Conservation (phyloP, 2,329 filamentous ascomycete species). For the Paracoccidioides lutzii region DNA sequence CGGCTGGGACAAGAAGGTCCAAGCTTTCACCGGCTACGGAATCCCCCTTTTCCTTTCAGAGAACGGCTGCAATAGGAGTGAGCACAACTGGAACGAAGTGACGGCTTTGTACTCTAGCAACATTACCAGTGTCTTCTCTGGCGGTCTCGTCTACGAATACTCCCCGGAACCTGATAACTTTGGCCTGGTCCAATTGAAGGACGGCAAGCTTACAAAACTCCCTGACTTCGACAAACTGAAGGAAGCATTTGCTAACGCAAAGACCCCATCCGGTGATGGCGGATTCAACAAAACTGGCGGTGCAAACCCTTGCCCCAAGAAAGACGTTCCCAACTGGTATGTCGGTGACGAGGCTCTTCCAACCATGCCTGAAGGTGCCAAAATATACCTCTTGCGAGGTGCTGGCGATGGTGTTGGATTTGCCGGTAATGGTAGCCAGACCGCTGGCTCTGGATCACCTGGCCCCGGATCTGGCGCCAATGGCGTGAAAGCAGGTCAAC, state of each 20-base stretch:
- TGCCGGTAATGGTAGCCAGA: constrained; percentile 42
- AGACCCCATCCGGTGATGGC: constrained; percentile 43
- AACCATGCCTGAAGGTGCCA: constrained; percentile 42
- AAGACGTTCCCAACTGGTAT: constrained; percentile 43
- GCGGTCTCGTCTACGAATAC: constrained; percentile 94
- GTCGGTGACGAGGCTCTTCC: constrained; percentile 38
- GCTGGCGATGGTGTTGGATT: constrained; percentile 47
- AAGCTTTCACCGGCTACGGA: constrained; percentile 75
- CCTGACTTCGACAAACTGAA: constrained; percentile 50
- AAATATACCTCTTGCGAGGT: constrained; percentile 45
- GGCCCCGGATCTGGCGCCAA: constrained; percentile 27
- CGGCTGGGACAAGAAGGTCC: constrained; percentile 79
- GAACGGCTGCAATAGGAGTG: constrained; percentile 78
- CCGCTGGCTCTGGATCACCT: constrained; percentile 38
- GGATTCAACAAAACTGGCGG: constrained; percentile 44
- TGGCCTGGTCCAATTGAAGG: constrained; percentile 60
- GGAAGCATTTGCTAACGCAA: constrained; percentile 37
- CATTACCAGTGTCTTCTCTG: constrained; percentile 87
- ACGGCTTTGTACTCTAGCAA: constrained; percentile 62
- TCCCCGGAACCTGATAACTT: constrained; percentile 64
- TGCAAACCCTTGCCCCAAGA: constrained; percentile 41
- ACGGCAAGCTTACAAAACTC: constrained; percentile 37
- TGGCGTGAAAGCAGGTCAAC: constrained; percentile 7
- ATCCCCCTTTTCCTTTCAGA: constrained; percentile 90
- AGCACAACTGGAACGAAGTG: constrained; percentile 70